phyloP scores from a whole-genome alignment of 2,329 filamentous ascomycete genomes.

The Magnaporthiopsis rhizophila region DNA sequence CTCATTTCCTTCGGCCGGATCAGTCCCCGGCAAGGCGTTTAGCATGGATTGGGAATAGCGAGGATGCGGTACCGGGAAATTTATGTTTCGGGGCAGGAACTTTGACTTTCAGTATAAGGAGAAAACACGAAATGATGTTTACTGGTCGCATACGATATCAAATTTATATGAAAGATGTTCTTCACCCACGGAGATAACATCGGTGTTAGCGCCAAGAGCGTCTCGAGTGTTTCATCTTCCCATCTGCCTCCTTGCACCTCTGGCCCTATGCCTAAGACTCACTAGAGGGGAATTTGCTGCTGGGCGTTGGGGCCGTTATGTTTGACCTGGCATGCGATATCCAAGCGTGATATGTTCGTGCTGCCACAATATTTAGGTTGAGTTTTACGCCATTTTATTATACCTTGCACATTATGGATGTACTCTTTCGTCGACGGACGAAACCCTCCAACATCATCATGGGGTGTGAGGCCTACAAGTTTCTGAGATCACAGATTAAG shows the following conservation, averaged over 20 bases:
- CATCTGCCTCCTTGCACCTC: constrained; percentile 38
- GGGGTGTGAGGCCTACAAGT: too few species aligned
- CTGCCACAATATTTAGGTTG: constrained; percentile 46
- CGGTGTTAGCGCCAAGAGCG: constrained; percentile 83
- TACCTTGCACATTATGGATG: not conserved
- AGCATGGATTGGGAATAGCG: not conserved
- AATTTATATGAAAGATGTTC: not conserved
- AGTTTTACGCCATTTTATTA: not conserved
- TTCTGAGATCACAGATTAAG: too few species aligned
- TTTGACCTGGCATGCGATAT: too few species aligned
- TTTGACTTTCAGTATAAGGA: not conserved
- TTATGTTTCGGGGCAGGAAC: too few species aligned
- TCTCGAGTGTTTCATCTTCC: constrained; percentile 68
- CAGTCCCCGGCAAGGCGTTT: too few species aligned
- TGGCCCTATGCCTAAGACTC: constrained; percentile 26
- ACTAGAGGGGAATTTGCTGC: constrained; percentile 73
- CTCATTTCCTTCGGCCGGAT: not conserved
- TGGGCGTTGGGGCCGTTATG: constrained; percentile 59
- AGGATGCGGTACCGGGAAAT: not conserved
- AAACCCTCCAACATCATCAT: too few species aligned
- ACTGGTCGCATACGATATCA: not conserved
- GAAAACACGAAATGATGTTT: not conserved
- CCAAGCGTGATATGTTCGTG: constrained; percentile 31
- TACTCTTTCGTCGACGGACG: not conserved
- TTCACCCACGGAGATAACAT: constrained; percentile 47